Evolutionary conservation across 1,139 yeast genomes (phyloP), one percentile per base, ranked within the genome.

Genomic region (Spencermartinsiella ligniputridi): DNA sequence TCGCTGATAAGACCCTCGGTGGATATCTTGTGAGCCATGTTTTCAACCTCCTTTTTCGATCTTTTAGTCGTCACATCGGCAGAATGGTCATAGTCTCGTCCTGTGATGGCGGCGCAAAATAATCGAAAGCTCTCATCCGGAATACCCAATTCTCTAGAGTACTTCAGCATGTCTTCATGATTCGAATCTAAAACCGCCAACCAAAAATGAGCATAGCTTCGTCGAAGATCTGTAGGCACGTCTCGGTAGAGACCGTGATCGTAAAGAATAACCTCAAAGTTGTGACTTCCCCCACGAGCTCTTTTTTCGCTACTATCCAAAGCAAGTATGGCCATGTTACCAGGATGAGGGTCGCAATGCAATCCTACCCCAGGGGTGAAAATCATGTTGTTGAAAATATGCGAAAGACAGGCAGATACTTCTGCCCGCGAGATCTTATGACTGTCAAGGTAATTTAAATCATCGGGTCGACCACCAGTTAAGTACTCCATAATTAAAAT

Each of bases 301-400:
- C 48, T 44, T 4, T 49, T 47, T 12, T 56, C 52, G 3, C 48
- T 52, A 25, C 48, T 51, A 3, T 45, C 29, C 16, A 50, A 43
- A 21, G 71, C 62, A 45, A 89, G 69, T 17, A 92, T 87, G 0
- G 97, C 96, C 50, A 92, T 71, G 57, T 92, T 94, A 0, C 99
- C 99, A 12, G 96, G 96, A 63, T 92, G 99, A 1, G 98, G 98
- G 63, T 92, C 99, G 68, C 98, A 92, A 62, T 92, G 99, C 41
- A 92, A 77, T 0, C 90, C 89, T 15, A 88, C 96, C 22, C 80
- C 82, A 0, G 96, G 95, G 1, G 95, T 84, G 68, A 92, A 92
- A 38, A 94, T 88, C 99, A 92, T 92, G 60, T 82, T 83, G 68
- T 90, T 88, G 71, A 92, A 92, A 22, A 88, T 81, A 58, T 90